A percentile compares a stretch with the other conserved stretches of the same genome.
phyloP scores from a whole-genome alignment of 2,329 filamentous ascomycete species.

The Penicillium sp. region DNA sequence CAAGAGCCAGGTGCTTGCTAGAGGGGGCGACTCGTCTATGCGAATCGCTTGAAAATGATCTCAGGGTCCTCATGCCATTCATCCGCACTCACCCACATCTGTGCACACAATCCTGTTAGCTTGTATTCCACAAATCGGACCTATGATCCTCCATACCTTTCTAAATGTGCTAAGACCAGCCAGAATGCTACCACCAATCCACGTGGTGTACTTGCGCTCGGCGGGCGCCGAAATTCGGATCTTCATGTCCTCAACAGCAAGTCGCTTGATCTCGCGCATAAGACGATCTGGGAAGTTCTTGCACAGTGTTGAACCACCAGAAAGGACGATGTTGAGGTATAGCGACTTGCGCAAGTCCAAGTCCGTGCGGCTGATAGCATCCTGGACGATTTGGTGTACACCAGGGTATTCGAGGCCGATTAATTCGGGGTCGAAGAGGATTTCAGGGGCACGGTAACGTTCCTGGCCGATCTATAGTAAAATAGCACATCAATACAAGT shows the following conservation, averaged over 20 bases:
- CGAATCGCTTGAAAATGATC: slow-evolving; percentile 97
- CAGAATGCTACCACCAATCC: slow-evolving; percentile 97
- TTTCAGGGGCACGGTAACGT: slow-evolving; percentile 92
- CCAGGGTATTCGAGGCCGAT: slow-evolving; percentile 96
- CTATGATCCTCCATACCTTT: slow-evolving; percentile 64
- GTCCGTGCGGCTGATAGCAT: slow-evolving; percentile 91
- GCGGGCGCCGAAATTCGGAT: slow-evolving; percentile 99
- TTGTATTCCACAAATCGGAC: neutral
- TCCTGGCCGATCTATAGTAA: slow-evolving; percentile 76
- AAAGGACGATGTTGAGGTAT: slow-evolving; percentile 96
- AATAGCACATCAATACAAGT: neutral
- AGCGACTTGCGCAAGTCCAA: slow-evolving; percentile 91
- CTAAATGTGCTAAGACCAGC: slow-evolving; percentile 96
- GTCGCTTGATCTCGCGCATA: slow-evolving; percentile 83
- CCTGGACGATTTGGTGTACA: slow-evolving; percentile 96
- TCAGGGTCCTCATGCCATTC: slow-evolving; percentile 99
- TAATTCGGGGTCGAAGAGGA: slow-evolving; percentile 95
- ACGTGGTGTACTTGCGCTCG: slow-evolving; percentile 97
- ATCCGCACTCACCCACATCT: slow-evolving; percentile 99
- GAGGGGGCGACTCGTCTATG: slow-evolving; percentile 48
- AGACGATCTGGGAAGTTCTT: slow-evolving; percentile 95
- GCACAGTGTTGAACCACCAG: slow-evolving; percentile 91
- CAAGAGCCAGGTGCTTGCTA: neutral
- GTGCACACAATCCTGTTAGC: slow-evolving; percentile 11
- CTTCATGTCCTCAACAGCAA: slow-evolving; percentile 98